A percentile compares a stretch with the other conserved stretches of the same genome.
phyloP scores from a whole-genome alignment of 2,329 filamentous ascomycete genomes.

The Aspergillus fischeri region DNA sequence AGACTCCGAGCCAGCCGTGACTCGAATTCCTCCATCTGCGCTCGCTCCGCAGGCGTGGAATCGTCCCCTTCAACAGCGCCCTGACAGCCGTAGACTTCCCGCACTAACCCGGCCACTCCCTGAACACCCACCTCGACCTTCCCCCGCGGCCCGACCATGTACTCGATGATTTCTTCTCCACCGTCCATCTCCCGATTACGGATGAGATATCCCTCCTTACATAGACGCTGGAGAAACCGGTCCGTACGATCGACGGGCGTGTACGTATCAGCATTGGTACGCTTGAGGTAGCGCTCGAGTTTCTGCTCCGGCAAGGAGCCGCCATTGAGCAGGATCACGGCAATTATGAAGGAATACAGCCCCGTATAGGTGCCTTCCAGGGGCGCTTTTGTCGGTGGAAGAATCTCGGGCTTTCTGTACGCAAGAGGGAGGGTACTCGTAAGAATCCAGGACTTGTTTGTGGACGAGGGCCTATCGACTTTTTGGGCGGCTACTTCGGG shows the following conservation, averaged over 20 bases:
- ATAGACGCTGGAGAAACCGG: constrained; percentile 67
- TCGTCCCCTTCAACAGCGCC: constrained; percentile 16
- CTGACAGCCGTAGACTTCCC: constrained; percentile 48
- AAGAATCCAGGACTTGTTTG: constrained; percentile 72
- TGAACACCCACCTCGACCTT: constrained; percentile 79
- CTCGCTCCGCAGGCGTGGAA: constrained; percentile 13
- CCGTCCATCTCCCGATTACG: constrained; percentile 64
- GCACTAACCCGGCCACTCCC: constrained; percentile 68
- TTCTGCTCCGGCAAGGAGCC: constrained; percentile 76
- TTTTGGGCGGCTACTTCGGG: constrained; percentile 47
- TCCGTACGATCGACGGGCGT: constrained; percentile 75
- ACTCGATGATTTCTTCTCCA: constrained; percentile 74
- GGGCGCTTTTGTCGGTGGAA: constrained; percentile 64
- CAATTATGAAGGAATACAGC: constrained; percentile 74
- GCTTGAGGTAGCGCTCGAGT: constrained; percentile 68
- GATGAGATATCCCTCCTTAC: constrained; percentile 78
- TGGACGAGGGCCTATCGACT: constrained; percentile 37
- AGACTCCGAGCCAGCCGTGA: constrained; percentile 60
- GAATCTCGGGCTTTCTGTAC: constrained; percentile 64
- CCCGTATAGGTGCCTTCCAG: constrained; percentile 76
- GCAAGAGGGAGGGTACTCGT: constrained; percentile 64
- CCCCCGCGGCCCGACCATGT: constrained; percentile 77
- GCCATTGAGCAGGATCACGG: constrained; percentile 67
- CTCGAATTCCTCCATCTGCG: constrained; percentile 53
- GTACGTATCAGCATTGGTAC: constrained; percentile 70